phyloP scores from a whole-genome alignment of 139 green algal genomes.

The Chlorella sp. region DNA sequence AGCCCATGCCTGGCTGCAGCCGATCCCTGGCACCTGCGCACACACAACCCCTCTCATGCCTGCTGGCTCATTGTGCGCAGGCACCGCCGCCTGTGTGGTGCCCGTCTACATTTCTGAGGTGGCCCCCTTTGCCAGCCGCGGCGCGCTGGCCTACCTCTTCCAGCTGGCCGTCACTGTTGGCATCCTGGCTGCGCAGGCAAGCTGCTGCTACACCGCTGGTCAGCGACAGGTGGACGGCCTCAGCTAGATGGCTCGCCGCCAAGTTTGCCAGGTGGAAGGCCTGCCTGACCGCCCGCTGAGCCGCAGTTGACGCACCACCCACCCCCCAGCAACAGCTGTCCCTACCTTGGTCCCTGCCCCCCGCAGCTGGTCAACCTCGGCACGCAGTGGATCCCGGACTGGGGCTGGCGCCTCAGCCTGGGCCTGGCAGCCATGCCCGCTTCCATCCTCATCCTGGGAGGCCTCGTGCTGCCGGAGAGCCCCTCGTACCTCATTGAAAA shows the following conservation, averaged over 20 bases:
- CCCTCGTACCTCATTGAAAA: slow-evolving; percentile 73
- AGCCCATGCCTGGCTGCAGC: not conserved
- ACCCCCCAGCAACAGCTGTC: not conserved
- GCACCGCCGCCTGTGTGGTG: slow-evolving; percentile 33
- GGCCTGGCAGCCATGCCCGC: slow-evolving; percentile 42
- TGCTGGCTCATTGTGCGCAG: not conserved
- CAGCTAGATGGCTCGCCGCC: too few species aligned
- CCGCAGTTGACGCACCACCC: not conserved
- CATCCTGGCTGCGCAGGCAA: slow-evolving; percentile 31
- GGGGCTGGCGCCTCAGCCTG: slow-evolving; percentile 43
- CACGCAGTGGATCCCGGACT: not conserved
- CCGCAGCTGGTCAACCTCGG: slow-evolving; percentile 34
- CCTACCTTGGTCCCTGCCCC: not conserved
- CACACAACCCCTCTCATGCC: not conserved
- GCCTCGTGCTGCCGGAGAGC: slow-evolving; percentile 73
- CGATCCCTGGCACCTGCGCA: not conserved
- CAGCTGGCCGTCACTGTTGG: slow-evolving; percentile 35
- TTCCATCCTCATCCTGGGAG: slow-evolving; percentile 46
- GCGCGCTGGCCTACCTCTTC: slow-evolving; percentile 33
- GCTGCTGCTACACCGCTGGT: too few species aligned
- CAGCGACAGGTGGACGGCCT: too few species aligned
- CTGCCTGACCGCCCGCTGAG: not conserved
- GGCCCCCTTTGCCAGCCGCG: slow-evolving; percentile 42
- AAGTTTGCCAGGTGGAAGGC: too few species aligned
- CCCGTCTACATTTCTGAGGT: slow-evolving; percentile 57